These are phyloP conservation scores for Hypoxylon trugodes DNA, from an alignment of 495 filamentous ascomycete species.

Conservation along the genomic window DNA sequence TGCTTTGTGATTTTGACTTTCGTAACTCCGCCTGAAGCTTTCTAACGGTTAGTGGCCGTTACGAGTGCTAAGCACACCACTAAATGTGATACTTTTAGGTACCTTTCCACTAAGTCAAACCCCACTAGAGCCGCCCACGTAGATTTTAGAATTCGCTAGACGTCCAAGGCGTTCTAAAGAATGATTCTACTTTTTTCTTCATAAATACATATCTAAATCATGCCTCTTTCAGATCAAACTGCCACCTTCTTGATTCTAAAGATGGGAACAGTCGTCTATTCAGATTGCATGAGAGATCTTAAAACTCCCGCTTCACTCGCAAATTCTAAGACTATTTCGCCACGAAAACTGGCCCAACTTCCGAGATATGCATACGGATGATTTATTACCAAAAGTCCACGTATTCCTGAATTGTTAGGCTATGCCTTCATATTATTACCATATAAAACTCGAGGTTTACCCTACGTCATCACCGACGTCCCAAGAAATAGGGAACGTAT, in stretches of 20 bases:
- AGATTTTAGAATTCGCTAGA: no score
- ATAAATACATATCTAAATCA: conserved; percentile 2
- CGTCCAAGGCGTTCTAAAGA: no score
- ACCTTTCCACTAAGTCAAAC: no score
- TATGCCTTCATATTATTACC: conserved; percentile 90
- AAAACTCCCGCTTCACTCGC: neutral
- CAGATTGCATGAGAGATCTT: conserved; percentile 1
- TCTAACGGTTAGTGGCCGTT: neutral
- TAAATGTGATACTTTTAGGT: no score
- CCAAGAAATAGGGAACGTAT: conserved; percentile 11
- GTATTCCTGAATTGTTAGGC: conserved; percentile 28
- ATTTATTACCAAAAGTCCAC: neutral
- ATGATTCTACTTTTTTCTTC: neutral
- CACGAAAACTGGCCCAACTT: conserved; percentile 12
- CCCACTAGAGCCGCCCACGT: no score
- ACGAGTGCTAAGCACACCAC: no score
- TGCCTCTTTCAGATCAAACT: neutral
- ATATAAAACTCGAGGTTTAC: conserved; percentile 87
- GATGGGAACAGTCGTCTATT: conserved; percentile 21
- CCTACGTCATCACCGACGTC: conserved; percentile 52
- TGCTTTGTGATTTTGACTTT: neutral
- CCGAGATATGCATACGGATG: conserved; percentile 30
- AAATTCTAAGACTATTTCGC: conserved; percentile 12
- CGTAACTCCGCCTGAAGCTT: neutral
- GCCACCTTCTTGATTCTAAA: neutral